Percentiles rank a stretch among this genome's conserved stretches.
Conservation (phyloP, 768 basidiomycete species). For the Psilocybe sp. region DNA sequence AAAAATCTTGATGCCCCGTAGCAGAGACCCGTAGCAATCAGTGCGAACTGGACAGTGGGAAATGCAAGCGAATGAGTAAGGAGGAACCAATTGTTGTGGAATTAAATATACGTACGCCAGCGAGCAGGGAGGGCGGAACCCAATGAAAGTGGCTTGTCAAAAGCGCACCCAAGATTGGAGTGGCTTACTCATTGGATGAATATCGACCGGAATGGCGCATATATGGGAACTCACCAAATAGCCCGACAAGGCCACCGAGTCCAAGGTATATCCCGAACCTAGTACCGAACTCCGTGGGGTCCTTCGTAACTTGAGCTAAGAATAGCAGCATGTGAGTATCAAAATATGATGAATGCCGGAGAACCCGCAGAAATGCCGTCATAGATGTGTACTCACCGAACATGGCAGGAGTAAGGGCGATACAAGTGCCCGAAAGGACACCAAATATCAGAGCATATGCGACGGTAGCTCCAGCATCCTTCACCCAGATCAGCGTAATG, state of each 20-base stretch:
- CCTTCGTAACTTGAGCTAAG: conserved; percentile 31
- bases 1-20: conserved; percentile 18
- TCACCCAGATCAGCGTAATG: conserved; percentile 39
- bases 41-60: conserved; percentile 6
- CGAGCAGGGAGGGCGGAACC: conserved; percentile 39
- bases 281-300: conserved; percentile 44
- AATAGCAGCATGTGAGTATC: not conserved
- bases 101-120: conserved; percentile 26
- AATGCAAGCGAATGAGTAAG: not conserved
- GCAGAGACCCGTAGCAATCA: conserved; percentile 17
- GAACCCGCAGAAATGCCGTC: not conserved
- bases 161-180: conserved; percentile 50
- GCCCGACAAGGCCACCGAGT: conserved; percentile 29
- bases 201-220: not conserved
- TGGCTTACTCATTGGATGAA: conserved; percentile 21
- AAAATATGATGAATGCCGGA: not conserved
- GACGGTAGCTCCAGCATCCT: conserved; percentile 28
- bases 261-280: conserved; percentile 45
- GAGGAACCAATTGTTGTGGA: not conserved
- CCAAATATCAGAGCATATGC: conserved; percentile 39
- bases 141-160: conserved; percentile 42
- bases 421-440: conserved; percentile 42
- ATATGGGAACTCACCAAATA: conserved; percentile 32
- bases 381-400: conserved; percentile 19
- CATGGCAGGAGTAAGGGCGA: conserved; percentile 27